These are phyloP conservation scores for Neodidymelliopsis sp. DNA, from an alignment of 2,329 filamentous ascomycete genomes.

Conservation along the genomic window DNA sequence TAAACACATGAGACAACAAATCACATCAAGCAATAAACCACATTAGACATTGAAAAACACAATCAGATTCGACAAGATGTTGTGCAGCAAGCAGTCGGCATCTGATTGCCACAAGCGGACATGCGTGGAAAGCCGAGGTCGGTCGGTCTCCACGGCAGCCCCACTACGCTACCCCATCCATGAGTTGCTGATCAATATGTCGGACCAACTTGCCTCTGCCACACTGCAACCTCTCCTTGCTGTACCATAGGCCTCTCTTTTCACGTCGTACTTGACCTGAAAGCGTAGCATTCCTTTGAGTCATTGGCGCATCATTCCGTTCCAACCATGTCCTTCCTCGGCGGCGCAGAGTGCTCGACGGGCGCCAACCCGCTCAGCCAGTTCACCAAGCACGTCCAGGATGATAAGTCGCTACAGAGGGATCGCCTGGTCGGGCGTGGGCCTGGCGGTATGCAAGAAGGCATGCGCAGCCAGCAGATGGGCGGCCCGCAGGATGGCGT, in stretches of 20 bases:
- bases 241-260: slow-evolving; percentile 13
- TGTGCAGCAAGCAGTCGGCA: neutral
- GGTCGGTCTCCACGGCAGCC: slow-evolving; percentile 18
- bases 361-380: slow-evolving; percentile 95
- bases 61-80: no score
- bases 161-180: slow-evolving; percentile 26
- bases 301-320: neutral
- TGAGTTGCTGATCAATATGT: slow-evolving; percentile 31
- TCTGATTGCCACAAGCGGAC: slow-evolving; percentile 13
- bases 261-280: slow-evolving; percentile 9
- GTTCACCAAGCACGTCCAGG: slow-evolving; percentile 95
- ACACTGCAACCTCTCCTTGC: neutral
- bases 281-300: slow-evolving; percentile 4
- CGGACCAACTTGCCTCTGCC: slow-evolving; percentile 7
- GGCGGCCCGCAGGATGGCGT: slow-evolving; percentile 72
- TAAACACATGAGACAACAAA: no score
- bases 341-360: slow-evolving; percentile 95
- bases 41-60: no score
- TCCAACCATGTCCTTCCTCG: slow-evolving; percentile 86
- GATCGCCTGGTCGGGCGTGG: slow-evolving; percentile 83
- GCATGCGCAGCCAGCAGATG: slow-evolving; percentile 76
- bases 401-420: slow-evolving; percentile 93
- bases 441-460: slow-evolving; percentile 73
- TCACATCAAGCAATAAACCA: no score
- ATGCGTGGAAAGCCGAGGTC: slow-evolving; percentile 13